These are phyloP conservation scores for Pleurozium schreberi DNA, from an alignment of 225 moss, liverwort and hornwort species.

Conservation along the genomic window DNA sequence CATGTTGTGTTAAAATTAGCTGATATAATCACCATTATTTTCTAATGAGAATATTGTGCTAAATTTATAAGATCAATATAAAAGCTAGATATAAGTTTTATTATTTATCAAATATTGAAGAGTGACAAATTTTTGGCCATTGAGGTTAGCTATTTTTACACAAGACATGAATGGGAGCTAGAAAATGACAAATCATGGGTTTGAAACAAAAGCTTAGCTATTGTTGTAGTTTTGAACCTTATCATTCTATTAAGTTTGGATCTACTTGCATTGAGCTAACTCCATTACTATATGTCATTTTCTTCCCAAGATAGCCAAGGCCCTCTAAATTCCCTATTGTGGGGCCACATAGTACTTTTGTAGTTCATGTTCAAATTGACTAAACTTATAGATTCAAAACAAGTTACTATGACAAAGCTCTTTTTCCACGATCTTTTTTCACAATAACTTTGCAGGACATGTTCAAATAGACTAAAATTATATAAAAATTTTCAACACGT, in stretches of 20 bases:
- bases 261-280: background rate
- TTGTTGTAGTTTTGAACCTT: rapidly evolving
- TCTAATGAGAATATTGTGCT: too few species aligned
- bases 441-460: too few species aligned
- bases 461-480: too few species aligned
- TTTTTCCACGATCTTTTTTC: background rate
- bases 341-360: rapidly evolving
- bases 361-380: background rate
- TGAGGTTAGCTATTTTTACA: background rate
- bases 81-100: background rate
- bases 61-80: background rate
- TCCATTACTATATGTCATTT: background rate
- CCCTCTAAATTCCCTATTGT: rapidly evolving
- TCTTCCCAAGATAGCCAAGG: rapidly evolving
- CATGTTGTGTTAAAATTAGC: background rate
- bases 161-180: too few species aligned
- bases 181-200: background rate
- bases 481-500: too few species aligned
- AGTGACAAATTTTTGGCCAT: background rate
- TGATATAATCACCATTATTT: background rate
- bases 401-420: background rate
- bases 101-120: too few species aligned
- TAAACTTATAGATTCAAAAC: background rate
- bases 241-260: background rate
- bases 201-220: background rate